Conservation (phyloP, 345 rosid species). For the Lepidium didymum region DNA sequence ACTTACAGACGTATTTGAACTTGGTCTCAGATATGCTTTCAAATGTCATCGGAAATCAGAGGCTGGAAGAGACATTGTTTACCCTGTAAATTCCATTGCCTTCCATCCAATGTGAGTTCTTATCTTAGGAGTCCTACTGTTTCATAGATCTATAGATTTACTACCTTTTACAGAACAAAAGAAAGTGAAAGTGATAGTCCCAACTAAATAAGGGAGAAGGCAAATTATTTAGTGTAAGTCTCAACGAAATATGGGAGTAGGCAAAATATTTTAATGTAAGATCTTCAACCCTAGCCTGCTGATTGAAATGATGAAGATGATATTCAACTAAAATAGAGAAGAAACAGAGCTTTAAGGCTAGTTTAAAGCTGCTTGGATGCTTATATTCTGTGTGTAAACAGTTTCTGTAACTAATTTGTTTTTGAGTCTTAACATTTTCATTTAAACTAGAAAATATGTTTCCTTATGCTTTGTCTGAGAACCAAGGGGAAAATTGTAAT, state of each 20-base stretch:
- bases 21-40: constrained; percentile 76
- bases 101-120: constrained; percentile 94
- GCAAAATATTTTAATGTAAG: background rate
- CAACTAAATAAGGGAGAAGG: background rate
- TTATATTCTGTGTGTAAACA: background rate
- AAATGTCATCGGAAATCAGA: constrained; percentile 97
- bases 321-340: background rate
- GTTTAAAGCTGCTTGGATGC: background rate
- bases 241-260: background rate
- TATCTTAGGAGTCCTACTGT: background rate
- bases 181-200: background rate
- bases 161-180: background rate
- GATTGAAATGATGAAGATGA: background rate
- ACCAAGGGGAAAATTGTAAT: background rate
- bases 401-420: background rate
- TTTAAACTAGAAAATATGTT: background rate
- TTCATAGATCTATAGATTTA: background rate
- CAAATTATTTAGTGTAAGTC: background rate
- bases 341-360: background rate
- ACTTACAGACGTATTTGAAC: constrained; percentile 1
- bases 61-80: constrained; percentile 93
- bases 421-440: background rate
- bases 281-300: background rate
- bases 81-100: constrained; percentile 94
- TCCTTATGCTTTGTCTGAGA: background rate